Conservation (phyloP, 1,139 yeast genomes). For the Scheffersomyces parashehatae region DNA sequence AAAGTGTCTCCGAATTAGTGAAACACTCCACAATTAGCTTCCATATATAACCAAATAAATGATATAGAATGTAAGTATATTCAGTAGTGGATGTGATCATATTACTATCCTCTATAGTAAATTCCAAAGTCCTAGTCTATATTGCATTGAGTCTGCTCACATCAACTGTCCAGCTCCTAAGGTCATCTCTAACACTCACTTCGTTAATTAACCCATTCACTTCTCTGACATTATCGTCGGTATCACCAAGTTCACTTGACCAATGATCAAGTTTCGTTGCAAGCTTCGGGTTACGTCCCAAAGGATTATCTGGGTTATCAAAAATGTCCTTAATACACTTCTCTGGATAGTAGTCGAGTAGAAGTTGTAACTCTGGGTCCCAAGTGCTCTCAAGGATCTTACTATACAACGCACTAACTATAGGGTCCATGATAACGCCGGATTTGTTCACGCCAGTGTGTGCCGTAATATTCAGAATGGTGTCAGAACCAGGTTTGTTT, state of each 20-base stretch:
- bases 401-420: constrained; percentile 54
- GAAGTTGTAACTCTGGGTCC: constrained; percentile 63
- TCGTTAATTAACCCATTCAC: constrained; percentile 48
- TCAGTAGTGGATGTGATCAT: too few species aligned
- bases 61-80: too few species aligned
- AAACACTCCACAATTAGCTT: too few species aligned
- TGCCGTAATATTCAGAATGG: neutral
- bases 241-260: constrained; percentile 22
- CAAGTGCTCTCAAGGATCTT: constrained; percentile 72
- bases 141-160: neutral
- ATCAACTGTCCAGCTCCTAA: constrained; percentile 45
- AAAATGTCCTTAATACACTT: constrained; percentile 77
- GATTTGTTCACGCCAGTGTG: constrained; percentile 1
- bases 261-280: constrained; percentile 12
- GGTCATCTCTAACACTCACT: constrained; percentile 39
- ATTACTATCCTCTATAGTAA: too few species aligned
- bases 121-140: too few species aligned
- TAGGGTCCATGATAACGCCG: constrained; percentile 44
- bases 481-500: neutral
- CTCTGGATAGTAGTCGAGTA: constrained; percentile 69
- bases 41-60: too few species aligned
- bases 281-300: constrained; percentile 55
- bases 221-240: constrained; percentile 46
- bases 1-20: too few species aligned
- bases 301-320: constrained; percentile 54